Conservation (phyloP, 768 basidiomycete genomes). For the Calvatia gigantea region DNA sequence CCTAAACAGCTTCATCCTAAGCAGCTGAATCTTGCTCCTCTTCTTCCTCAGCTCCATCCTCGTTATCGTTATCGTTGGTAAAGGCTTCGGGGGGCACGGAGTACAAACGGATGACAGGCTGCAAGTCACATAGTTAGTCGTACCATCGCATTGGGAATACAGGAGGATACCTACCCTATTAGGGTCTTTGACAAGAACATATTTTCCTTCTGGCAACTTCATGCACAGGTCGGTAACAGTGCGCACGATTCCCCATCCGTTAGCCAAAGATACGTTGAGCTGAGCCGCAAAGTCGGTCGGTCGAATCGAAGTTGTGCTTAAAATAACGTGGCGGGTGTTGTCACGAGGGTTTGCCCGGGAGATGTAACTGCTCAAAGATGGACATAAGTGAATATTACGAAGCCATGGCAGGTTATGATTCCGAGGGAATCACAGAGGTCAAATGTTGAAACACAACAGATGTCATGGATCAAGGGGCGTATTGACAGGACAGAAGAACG, state of each 20-base stretch:
- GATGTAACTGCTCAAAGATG: constrained; percentile 65
- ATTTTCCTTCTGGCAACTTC: constrained; percentile 98
- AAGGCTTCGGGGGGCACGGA: constrained; percentile 88
- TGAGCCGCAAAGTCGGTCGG: constrained; percentile 93
- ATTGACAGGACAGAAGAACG: neutral
- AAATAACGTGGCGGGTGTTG: constrained; percentile 91
- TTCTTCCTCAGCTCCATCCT: constrained; percentile 36
- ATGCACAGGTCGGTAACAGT: constrained; percentile 92
- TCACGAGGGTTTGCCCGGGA: constrained; percentile 93
- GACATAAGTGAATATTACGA: constrained; percentile 15
- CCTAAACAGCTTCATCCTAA: no score
- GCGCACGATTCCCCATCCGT: constrained; percentile 98
- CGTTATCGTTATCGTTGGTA: constrained; percentile 76
- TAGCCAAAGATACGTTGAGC: constrained; percentile 90
- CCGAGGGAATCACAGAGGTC: constrained; percentile 12
- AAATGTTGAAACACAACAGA: constrained; percentile 7
- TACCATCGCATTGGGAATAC: constrained; percentile 6
- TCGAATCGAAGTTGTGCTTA: constrained; percentile 93
- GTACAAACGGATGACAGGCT: constrained; percentile 95
- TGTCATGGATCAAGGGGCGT: constrained; percentile 6
- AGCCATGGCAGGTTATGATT: constrained; percentile 13
- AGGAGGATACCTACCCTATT: constrained; percentile 69
- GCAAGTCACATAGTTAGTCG: constrained; percentile 20
- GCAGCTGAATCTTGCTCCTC: constrained; percentile 13
- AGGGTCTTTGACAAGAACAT: constrained; percentile 95